A percentile compares a stretch with the other conserved stretches of the same genome.
These are phyloP conservation scores for Debaryomyces coudertii DNA, from an alignment of 1,139 yeast genomes.

Conservation along the genomic window DNA sequence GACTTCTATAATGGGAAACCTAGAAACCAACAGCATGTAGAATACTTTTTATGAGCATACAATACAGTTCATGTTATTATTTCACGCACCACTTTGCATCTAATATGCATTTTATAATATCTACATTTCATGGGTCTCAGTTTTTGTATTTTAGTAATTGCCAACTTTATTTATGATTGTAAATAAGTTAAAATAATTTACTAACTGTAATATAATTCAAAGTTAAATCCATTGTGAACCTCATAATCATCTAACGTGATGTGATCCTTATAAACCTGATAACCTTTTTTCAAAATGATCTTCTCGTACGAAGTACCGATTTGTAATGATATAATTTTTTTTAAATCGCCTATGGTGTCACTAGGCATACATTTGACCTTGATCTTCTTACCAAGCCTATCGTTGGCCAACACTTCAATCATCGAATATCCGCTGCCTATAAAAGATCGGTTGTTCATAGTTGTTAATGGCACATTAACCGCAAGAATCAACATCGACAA, in stretches of 20 bases:
- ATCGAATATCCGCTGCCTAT: constrained; percentile 15
- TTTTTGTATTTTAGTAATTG: neutral
- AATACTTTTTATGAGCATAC: constrained; percentile 60
- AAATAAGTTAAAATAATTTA: neutral
- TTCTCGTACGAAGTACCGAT: constrained; percentile 76
- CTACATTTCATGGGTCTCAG: constrained; percentile 1
- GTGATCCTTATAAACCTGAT: constrained; percentile 83
- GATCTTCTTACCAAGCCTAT: constrained; percentile 83
- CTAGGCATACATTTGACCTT: constrained; percentile 82
- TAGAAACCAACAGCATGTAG: constrained; percentile 53
- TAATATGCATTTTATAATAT: neutral
- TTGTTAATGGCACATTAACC: neutral
- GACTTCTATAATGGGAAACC: constrained; percentile 31
- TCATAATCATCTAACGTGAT: constrained; percentile 91
- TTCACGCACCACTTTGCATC: neutral
- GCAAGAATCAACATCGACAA: neutral
- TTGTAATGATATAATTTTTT: constrained; percentile 80
- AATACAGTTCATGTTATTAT: neutral
- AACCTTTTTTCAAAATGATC: constrained; percentile 70
- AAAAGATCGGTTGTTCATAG: neutral
- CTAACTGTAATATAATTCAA: constrained; percentile 76
- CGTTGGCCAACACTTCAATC: constrained; percentile 40
- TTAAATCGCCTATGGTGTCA: constrained; percentile 91
- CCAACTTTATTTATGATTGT: neutral
- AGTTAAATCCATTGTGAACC: constrained; percentile 83